phyloP scores from a whole-genome alignment of 139 green algal species.

The Chlorella sp. region DNA sequence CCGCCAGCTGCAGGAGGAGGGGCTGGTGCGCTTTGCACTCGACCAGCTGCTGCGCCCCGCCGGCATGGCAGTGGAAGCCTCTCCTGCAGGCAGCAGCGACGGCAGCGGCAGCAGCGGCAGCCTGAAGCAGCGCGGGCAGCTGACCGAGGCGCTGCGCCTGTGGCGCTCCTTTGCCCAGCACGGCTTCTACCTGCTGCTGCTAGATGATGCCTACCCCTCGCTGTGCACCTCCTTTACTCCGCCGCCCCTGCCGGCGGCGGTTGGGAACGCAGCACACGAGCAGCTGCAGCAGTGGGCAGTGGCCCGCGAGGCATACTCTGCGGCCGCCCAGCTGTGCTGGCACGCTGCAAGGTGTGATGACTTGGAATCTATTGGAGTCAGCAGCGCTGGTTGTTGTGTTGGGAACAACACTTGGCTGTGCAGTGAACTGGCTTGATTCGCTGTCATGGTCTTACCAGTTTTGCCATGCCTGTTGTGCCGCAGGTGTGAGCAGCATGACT shows the following conservation, averaged over 20 bases:
- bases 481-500: not conserved
- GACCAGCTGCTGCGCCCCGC: conserved; percentile 36
- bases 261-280: not conserved
- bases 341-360: conserved; percentile 35
- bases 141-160: conserved; percentile 56
- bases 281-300: conserved; percentile 34
- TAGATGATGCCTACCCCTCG: conserved; percentile 61
- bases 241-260: not conserved
- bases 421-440: no score
- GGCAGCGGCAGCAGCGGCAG: not conserved
- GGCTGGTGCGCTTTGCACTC: conserved; percentile 38
- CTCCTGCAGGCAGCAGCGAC: not conserved
- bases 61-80: not conserved
- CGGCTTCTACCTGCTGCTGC: conserved; percentile 31
- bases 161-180: conserved; percentile 64
- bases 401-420: no score
- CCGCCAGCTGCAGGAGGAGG: conserved; percentile 45
- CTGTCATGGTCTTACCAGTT: no score
- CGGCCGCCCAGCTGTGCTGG: conserved; percentile 44
- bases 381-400: no score
- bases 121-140: conserved; percentile 24
- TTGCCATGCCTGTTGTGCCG: not conserved
- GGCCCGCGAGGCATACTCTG: conserved; percentile 39
- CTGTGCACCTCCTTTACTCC: conserved; percentile 37
- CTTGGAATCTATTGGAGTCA: no score